Base-by-base conservation (phyloP, 192 early-diverging fungal genomes). In the Coemansia sp. region DNA sequence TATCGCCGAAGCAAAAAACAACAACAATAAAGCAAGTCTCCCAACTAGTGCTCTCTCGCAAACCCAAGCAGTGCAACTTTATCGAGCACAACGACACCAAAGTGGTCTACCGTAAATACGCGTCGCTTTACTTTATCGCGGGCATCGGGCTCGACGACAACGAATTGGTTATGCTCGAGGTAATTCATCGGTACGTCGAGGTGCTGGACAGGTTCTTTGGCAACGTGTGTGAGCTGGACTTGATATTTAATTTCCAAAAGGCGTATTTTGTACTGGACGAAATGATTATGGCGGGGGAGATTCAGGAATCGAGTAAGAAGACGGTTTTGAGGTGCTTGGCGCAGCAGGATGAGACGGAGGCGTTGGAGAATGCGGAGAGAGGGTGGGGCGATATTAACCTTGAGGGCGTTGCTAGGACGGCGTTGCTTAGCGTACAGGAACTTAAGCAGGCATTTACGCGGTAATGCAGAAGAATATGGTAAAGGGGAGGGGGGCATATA, bases 151-250 rank as follows among this genome's bases (percentile, higher is more conserved):
- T 86, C 19, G 85, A 91, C 47, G 95, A 99, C 73, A 99, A 99
- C 74, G 95, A 99, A 68, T 85, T 99, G 6, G 66, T 99, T 28
- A 88, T 88, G 18, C 81, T 99, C 22, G 95, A 99, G 67, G 86
- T 99, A 54, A 97, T 99, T 60, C 97, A 99, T 54, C 91, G 97
- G 47, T 99, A 95, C 72, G 95, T 99, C 25, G 95, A 99, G 74
- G 88, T 98, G 16, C 74, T 99, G 48, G 97, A 99, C 80, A 88
- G 95, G 61, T 96, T 93, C 80, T 99, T 99, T 82, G 87, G 93
- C 63, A 98, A 95, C 69, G 94, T 90, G 73, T 73, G 94, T 72
- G 97, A 98, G 62, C 82, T 98, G 51, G 97, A 98, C 74, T 85
- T 98, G 58, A 97, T 98, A 61, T 98, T 97, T 85, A 93, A 97